Percentiles rank a stretch among this genome's conserved stretches.
Conservation (phyloP, 2,329 filamentous ascomycete species). For the Ascochyta rabiei region DNA sequence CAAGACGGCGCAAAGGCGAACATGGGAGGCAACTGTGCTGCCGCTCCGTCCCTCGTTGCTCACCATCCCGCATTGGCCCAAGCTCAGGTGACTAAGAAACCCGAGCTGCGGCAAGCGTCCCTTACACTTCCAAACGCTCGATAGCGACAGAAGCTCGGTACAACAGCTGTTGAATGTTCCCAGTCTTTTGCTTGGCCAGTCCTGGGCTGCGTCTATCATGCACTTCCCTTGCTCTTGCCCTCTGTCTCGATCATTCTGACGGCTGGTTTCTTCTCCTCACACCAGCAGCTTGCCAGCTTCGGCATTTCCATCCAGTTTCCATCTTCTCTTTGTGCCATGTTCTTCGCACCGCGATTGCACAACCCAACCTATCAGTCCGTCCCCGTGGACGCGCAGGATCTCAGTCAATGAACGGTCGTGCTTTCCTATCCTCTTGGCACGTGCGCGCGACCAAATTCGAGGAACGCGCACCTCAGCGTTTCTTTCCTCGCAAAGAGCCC, state of each 20-base stretch:
- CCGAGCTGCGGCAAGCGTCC: conserved; percentile 6
- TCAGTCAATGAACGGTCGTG: conserved; percentile 14
- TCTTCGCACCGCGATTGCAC: neutral
- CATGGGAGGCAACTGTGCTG: conserved; percentile 20
- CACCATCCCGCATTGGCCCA: conserved; percentile 21
- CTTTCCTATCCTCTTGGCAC: conserved; percentile 29
- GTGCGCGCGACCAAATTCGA: conserved; percentile 38
- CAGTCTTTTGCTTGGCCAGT: neutral
- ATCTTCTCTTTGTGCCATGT: neutral
- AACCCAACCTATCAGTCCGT: conserved; percentile 5
- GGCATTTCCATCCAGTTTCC: neutral
- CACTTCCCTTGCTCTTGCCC: conserved; percentile 14
- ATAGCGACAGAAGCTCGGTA: neutral
- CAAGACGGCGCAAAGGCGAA: conserved; percentile 27
- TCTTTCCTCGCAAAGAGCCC: conserved; percentile 12
- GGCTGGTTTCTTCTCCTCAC: neutral
- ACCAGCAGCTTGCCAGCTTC: conserved; percentile 24
- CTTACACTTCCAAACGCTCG: neutral
- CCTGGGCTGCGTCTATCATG: neutral
- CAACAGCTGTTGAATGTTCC: conserved; percentile 1
- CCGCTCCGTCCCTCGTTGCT: conserved; percentile 13
- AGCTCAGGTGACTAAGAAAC: conserved; percentile 23
- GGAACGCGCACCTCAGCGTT: conserved; percentile 22
- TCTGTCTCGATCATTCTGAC: neutral
- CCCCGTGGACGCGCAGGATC: neutral